phyloP scores from a whole-genome alignment of 257 asterid genomes.

The Parsonsia alboflavescens region DNA sequence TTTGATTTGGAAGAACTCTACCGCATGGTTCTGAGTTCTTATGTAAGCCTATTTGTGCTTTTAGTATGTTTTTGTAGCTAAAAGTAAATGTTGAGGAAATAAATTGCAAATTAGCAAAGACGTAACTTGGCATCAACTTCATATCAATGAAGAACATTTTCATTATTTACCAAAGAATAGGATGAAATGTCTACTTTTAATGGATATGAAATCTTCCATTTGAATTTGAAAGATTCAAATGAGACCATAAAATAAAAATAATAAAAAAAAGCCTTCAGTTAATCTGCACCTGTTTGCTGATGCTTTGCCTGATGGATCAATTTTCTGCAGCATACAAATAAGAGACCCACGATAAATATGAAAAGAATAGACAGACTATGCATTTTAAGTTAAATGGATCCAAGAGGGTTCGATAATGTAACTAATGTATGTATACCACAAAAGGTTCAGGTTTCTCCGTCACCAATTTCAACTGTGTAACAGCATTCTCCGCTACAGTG shows the following conservation, averaged over 20 bases:
- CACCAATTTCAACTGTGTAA: constrained; percentile 23
- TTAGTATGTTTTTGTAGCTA: constrained; percentile 7
- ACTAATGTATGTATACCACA: constrained; percentile 21
- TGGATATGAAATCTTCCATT: neutral
- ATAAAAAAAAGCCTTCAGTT: neutral
- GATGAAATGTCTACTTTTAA: constrained; percentile 4
- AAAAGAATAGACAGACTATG: neutral
- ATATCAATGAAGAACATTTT: constrained; percentile 33
- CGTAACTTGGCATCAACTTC: constrained; percentile 38
- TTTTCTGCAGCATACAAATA: constrained; percentile 22
- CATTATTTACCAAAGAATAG: constrained; percentile 17
- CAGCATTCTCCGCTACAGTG: constrained; percentile 18
- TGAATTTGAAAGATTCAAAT: constrained; percentile 15
- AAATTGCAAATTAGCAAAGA: neutral
- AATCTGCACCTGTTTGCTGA: constrained; percentile 11
- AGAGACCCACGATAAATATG: neutral
- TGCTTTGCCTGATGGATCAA: constrained; percentile 20
- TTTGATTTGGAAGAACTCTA: constrained; percentile 29
- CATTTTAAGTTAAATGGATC: neutral
- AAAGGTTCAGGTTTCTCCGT: constrained; percentile 33
- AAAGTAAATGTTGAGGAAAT: neutral
- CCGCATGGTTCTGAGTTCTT: constrained; percentile 38
- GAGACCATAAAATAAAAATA: neutral
- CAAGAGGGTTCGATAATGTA: neutral
- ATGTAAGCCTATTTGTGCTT: constrained; percentile 3